phyloP scores from a whole-genome alignment of 805 yeast genomes.

The Sugiyamaella chiloensis region DNA sequence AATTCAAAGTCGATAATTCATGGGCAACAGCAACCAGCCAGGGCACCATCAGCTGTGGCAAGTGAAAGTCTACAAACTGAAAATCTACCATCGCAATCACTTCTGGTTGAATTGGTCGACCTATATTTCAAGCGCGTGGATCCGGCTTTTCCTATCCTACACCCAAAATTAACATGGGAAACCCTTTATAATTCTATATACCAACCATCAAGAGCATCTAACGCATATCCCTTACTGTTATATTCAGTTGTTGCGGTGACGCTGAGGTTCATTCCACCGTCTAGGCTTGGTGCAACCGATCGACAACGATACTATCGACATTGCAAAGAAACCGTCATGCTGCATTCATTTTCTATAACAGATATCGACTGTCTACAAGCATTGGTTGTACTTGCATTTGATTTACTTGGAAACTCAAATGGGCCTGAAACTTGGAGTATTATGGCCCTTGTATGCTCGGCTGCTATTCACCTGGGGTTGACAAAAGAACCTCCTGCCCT shows the following conservation, averaged over 20 bases:
- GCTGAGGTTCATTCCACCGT: constrained; percentile 20
- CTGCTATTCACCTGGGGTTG: constrained; percentile 21
- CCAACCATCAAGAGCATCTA: background rate
- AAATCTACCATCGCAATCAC: constrained; percentile 16
- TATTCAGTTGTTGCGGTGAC: constrained; percentile 25
- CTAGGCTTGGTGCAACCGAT: constrained; percentile 10
- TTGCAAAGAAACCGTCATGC: constrained; percentile 24
- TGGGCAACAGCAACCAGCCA: background rate
- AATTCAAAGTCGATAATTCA: background rate
- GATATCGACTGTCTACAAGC: constrained; percentile 27
- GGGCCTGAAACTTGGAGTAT: constrained; percentile 32
- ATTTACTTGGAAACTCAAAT: constrained; percentile 28
- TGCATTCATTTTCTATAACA: constrained; percentile 23
- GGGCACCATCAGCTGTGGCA: background rate
- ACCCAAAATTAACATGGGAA: constrained; percentile 29
- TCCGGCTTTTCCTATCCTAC: constrained; percentile 79
- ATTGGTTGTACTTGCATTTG: constrained; percentile 25
- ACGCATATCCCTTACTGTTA: constrained; percentile 15
- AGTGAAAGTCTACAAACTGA: background rate
- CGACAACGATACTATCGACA: constrained; percentile 17
- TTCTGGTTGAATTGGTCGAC: constrained; percentile 47
- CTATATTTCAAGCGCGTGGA: constrained; percentile 74
- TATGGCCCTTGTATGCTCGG: constrained; percentile 25
- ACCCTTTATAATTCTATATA: constrained; percentile 1
- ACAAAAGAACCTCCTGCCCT: constrained; percentile 12